phyloP scores from a whole-genome alignment of 1,139 yeast species.

The Hansenula anomala region DNA sequence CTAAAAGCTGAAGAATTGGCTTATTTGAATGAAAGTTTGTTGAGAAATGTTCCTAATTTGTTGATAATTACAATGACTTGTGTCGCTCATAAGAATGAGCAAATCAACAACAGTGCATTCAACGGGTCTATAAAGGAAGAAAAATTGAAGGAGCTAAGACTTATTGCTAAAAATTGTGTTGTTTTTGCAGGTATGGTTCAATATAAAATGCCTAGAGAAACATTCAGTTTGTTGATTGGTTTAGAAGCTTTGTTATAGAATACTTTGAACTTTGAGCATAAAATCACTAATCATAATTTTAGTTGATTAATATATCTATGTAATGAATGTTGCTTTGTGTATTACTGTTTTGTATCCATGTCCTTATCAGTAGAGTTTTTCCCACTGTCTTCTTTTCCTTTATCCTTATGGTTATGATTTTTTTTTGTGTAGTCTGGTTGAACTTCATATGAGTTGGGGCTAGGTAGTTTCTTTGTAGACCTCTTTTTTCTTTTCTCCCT shows the following conservation, averaged over 20 bases:
- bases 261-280: background rate
- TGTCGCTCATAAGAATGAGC: conserved; percentile 55
- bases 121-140: conserved; percentile 50
- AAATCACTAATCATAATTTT: background rate
- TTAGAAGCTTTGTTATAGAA: conserved; percentile 48
- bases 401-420: conserved; percentile 8
- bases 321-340: no score
- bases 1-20: conserved; percentile 53
- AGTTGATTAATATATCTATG: no score
- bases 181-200: conserved; percentile 95
- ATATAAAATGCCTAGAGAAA: conserved; percentile 91
- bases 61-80: conserved; percentile 81
- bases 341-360: background rate
- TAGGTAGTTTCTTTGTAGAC: conserved; percentile 22
- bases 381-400: no score
- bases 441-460: conserved; percentile 71
- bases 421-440: conserved; percentile 54
- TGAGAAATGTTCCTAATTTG: conserved; percentile 76
- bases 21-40: conserved; percentile 62
- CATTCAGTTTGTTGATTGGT: conserved; percentile 68
- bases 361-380: background rate
- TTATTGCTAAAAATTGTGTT: conserved; percentile 82
- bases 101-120: conserved; percentile 36
- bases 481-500: conserved; percentile 24
- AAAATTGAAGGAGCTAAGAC: conserved; percentile 53